These are phyloP conservation scores for Trichosanthes cucumerina DNA, from an alignment of 306 rosid genomes.

Conservation along the genomic window DNA sequence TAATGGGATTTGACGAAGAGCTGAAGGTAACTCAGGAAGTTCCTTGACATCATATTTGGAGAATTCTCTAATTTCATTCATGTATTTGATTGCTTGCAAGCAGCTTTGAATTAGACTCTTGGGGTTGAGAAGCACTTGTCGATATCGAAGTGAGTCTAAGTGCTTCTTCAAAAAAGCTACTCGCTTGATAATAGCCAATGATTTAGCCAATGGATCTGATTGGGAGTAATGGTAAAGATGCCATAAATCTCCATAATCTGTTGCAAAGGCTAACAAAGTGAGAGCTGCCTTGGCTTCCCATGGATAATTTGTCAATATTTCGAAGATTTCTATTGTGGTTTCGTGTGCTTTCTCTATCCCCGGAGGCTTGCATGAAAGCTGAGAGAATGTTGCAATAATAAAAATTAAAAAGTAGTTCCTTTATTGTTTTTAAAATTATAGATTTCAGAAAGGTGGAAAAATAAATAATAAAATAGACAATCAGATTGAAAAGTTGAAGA, in stretches of 20 bases:
- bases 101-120: not conserved
- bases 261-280: not conserved
- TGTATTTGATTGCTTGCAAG: not conserved
- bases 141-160: not conserved
- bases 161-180: not conserved
- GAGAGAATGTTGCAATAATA: not conserved
- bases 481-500: no score
- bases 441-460: not conserved
- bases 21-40: not conserved
- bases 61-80: not conserved
- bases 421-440: not conserved
- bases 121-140: slow-evolving; percentile 3
- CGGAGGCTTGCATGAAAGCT: not conserved
- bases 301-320: not conserved
- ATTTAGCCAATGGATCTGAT: not conserved
- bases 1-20: not conserved
- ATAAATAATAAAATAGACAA: no score
- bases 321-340: not conserved
- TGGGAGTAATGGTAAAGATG: slow-evolving; percentile 1
- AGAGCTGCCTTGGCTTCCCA: slow-evolving; percentile 15
- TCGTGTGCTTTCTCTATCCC: not conserved
- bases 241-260: slow-evolving; percentile 3
- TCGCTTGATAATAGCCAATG: not conserved
- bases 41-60: not conserved
- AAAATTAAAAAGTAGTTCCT: not conserved